A percentile compares a stretch with the other conserved stretches of the same genome.
Evolutionary conservation across 2,329 filamentous ascomycete species (phyloP).

Genomic region (Botrytis squamosa): DNA sequence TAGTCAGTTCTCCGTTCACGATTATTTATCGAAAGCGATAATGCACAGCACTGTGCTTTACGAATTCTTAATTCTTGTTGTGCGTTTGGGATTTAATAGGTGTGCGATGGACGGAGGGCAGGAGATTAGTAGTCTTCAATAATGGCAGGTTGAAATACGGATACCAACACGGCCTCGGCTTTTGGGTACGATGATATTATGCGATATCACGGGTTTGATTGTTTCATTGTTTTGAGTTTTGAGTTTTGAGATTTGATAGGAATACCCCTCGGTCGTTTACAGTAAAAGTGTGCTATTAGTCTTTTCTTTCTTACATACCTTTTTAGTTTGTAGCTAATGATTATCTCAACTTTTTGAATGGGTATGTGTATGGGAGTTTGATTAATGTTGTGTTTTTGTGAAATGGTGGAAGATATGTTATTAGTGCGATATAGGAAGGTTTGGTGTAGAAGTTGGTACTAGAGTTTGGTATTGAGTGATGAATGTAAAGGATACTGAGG

Average conservation of each 20-base stretch:
- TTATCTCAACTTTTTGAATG: not conserved
- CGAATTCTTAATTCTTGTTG: not conserved
- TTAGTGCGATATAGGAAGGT: not conserved
- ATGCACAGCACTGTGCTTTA: not conserved
- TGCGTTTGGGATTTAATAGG: not conserved
- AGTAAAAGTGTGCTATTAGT: not conserved
- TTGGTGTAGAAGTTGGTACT: not conserved
- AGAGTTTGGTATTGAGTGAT: not conserved
- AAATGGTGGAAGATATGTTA: not conserved
- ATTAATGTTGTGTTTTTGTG: not conserved
- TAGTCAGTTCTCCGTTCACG: not conserved
- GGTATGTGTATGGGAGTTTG: not conserved
- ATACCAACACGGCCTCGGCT: not conserved
- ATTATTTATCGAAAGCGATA: not conserved
- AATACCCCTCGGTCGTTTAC: slow-evolving; percentile 10
- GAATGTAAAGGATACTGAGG: no score
- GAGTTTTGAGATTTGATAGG: not conserved
- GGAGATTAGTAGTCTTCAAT: no score
- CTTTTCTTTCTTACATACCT: not conserved
- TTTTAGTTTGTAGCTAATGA: slow-evolving; percentile 6
- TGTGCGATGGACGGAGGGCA: not conserved
- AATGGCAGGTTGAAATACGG: not conserved
- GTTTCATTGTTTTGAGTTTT: not conserved
- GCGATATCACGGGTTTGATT: not conserved
- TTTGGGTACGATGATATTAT: not conserved